phyloP scores from a whole-genome alignment of 2,329 filamentous ascomycete species.

The Mycocentrospora acerina region DNA sequence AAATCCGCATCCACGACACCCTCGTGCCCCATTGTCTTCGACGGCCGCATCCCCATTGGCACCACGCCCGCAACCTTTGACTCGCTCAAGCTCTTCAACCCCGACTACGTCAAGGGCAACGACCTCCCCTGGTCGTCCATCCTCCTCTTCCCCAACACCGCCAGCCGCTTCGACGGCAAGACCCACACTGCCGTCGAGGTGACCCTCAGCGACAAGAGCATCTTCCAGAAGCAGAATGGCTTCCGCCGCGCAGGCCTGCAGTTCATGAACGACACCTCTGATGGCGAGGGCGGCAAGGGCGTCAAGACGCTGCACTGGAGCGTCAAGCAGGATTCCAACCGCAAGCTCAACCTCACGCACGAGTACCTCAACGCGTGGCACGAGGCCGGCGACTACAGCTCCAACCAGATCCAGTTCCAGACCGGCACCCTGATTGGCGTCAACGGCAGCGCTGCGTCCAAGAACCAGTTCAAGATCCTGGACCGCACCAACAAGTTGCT shows the following conservation, averaged over 20 bases:
- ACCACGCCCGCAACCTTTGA: slow-evolving; percentile 34
- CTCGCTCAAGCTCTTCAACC: slow-evolving; percentile 51
- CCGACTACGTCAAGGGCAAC: slow-evolving; percentile 56
- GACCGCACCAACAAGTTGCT: slow-evolving; percentile 43
- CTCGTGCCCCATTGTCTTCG: slow-evolving; percentile 41
- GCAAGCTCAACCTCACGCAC: slow-evolving; percentile 60
- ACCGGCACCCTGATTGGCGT: slow-evolving; percentile 54
- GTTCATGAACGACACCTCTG: slow-evolving; percentile 54
- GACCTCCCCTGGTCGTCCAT: slow-evolving; percentile 55
- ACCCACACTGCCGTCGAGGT: slow-evolving; percentile 54
- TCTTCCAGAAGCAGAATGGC: slow-evolving; percentile 61
- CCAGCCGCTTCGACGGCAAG: slow-evolving; percentile 51
- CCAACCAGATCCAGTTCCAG: slow-evolving; percentile 53
- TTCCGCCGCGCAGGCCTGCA: slow-evolving; percentile 63
- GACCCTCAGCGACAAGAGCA: slow-evolving; percentile 59
- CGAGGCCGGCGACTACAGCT: slow-evolving; percentile 43
- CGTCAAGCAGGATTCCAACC: slow-evolving; percentile 54
- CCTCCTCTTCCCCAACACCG: slow-evolving; percentile 50
- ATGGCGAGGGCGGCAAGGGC: slow-evolving; percentile 55
- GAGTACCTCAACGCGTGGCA: slow-evolving; percentile 57
- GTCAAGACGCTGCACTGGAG: slow-evolving; percentile 65
- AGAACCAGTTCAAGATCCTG: slow-evolving; percentile 47
- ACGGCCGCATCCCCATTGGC: slow-evolving; percentile 36
- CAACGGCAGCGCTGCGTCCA: slow-evolving; percentile 48
- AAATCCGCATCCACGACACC: slow-evolving; percentile 15